These are phyloP conservation scores for Eucalyptus rudis DNA, from an alignment of 345 rosid species.

Conservation along the genomic window DNA sequence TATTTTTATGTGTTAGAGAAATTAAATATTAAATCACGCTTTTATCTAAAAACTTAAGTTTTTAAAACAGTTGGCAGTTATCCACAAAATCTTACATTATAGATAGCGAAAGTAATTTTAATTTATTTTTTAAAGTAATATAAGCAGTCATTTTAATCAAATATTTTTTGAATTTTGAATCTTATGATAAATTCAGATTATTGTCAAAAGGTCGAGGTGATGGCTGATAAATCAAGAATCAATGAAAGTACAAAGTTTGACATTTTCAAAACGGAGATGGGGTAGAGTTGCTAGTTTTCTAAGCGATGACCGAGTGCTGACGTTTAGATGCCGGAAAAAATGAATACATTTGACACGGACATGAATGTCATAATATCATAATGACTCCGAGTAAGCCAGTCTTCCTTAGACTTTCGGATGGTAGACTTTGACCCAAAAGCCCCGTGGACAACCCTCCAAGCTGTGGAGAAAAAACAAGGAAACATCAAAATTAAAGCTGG, in stretches of 20 bases:
- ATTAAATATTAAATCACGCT: no score
- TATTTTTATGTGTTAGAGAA: neutral
- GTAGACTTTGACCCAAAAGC: neutral
- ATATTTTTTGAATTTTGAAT: neutral
- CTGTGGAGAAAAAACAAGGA: neutral
- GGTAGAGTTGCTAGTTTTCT: neutral
- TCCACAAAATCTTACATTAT: no score
- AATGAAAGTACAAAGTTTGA: neutral
- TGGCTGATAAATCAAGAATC: neutral
- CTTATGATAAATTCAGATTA: neutral
- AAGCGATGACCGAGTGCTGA: neutral
- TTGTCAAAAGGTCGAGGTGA: neutral
- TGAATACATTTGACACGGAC: neutral
- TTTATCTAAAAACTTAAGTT: no score
- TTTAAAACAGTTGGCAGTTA: fast-evolving
- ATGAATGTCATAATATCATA: neutral
- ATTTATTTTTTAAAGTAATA: neutral
- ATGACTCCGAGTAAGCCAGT: neutral
- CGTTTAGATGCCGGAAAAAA: neutral
- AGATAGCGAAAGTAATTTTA: neutral
- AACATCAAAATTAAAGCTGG: neutral
- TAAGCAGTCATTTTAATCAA: fast-evolving
- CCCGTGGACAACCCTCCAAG: neutral
- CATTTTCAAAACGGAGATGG: neutral
- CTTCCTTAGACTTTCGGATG: neutral